phyloP scores from a whole-genome alignment of 768 basidiomycete genomes.

The Asterophora lycoperdoides region DNA sequence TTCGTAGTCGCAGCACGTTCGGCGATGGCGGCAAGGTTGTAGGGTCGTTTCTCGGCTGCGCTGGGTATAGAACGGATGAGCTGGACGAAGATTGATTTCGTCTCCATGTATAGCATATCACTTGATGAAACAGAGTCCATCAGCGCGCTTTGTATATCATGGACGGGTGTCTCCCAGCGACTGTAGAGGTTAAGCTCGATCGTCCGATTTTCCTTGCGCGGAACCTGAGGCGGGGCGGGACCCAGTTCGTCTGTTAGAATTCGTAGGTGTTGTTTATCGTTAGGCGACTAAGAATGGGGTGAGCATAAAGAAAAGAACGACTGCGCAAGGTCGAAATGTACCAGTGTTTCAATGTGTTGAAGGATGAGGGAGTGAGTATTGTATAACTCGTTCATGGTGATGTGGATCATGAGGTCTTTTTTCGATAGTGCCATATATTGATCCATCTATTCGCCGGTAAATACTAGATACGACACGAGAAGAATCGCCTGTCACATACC shows the following conservation, averaged over 20 bases:
- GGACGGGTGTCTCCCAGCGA: conserved; percentile 99
- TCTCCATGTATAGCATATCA: conserved; percentile 99
- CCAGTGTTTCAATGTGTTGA: conserved; percentile 93
- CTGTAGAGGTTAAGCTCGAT: conserved; percentile 91
- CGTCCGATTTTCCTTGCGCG: conserved; percentile 95
- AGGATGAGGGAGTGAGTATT: conserved; percentile 95
- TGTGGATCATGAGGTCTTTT: conserved; percentile 97
- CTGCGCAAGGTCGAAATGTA: conserved; percentile 24
- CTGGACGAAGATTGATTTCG: conserved; percentile 98
- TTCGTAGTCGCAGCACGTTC: conserved; percentile 97
- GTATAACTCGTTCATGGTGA: conserved; percentile 97
- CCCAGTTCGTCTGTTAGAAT: conserved; percentile 97
- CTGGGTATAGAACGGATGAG: conserved; percentile 92
- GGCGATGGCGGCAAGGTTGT: conserved; percentile 83
- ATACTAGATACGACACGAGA: not conserved
- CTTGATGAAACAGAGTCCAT: conserved; percentile 97
- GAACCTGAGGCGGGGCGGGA: conserved; percentile 88
- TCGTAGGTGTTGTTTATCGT: conserved; percentile 96
- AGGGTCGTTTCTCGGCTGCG: conserved; percentile 78
- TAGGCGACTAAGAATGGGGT: conserved; percentile 65
- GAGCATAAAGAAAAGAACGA: not conserved
- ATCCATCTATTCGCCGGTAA: conserved; percentile 71
- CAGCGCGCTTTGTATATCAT: conserved; percentile 93
- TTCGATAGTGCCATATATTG: conserved; percentile 99
- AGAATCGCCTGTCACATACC: conserved; percentile 40